phyloP scores from a whole-genome alignment of 371 early-diverging fungal species.

The Apophysomyces ossiformis region DNA sequence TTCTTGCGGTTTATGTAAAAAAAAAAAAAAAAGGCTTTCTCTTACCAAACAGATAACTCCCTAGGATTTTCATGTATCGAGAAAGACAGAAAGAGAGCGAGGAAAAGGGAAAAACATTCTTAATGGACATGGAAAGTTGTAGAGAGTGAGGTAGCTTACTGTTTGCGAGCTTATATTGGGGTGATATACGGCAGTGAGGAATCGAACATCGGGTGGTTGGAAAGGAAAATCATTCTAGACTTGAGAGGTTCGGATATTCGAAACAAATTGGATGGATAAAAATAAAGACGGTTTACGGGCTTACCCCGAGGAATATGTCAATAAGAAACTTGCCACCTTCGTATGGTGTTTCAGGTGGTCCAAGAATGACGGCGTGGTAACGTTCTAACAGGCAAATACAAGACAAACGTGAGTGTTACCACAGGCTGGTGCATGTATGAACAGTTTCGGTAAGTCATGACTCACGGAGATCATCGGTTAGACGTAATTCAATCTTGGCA shows the following conservation, averaged over 20 bases:
- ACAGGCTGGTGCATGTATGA: too few species aligned
- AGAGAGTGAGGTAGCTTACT: background rate
- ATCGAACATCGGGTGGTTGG: background rate
- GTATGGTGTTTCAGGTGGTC: background rate
- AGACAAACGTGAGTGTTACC: too few species aligned
- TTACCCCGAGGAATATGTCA: slow-evolving; percentile 2
- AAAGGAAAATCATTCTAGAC: background rate
- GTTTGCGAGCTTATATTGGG: slow-evolving; percentile 5
- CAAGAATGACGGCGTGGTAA: slow-evolving; percentile 4
- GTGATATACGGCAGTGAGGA: slow-evolving; percentile 3
- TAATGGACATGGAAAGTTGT: too few species aligned
- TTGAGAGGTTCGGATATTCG: background rate
- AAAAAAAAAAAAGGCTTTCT: background rate
- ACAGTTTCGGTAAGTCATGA: background rate
- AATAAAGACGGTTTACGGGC: background rate
- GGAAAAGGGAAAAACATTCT: background rate
- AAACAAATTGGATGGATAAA: background rate
- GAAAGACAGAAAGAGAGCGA: too few species aligned
- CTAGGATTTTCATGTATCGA: background rate
- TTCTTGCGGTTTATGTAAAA: too few species aligned
- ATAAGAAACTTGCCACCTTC: slow-evolving; percentile 7
- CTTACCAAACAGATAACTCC: slow-evolving; percentile 1
- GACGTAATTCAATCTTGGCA: slow-evolving; percentile 1
- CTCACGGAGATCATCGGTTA: background rate
- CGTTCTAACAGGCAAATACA: background rate